phyloP scores from a whole-genome alignment of 768 basidiomycete species.

The Boletus rufocinnamomeus region DNA sequence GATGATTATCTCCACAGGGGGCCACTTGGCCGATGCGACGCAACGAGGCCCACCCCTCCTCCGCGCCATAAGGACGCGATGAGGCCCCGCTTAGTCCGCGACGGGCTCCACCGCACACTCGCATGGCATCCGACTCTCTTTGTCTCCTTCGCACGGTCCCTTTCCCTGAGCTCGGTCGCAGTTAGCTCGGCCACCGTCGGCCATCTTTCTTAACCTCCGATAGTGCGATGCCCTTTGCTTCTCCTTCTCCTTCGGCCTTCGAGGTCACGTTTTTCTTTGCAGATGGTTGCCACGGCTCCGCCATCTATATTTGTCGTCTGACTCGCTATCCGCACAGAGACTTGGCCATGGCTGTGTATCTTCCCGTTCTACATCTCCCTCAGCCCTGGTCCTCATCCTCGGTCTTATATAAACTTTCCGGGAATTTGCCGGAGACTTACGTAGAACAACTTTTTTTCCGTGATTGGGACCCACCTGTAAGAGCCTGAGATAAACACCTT shows the following conservation, averaged over 20 bases:
- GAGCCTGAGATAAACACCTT: background rate
- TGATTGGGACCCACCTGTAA: too few species aligned
- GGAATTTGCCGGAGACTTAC: constrained; percentile 12
- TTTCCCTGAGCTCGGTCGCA: constrained; percentile 6
- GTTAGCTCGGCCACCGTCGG: constrained; percentile 8
- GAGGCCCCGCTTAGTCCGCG: background rate
- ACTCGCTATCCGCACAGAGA: background rate
- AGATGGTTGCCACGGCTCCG: constrained; percentile 1
- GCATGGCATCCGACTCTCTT: background rate
- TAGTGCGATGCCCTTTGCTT: background rate
- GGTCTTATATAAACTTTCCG: background rate
- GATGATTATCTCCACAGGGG: constrained; percentile 21
- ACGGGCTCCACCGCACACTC: background rate
- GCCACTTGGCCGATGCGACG: background rate
- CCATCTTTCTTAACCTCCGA: constrained; percentile 11
- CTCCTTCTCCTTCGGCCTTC: background rate
- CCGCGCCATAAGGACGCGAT: background rate
- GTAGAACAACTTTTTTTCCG: constrained; percentile 14
- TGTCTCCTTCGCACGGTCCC: background rate
- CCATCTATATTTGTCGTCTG: background rate
- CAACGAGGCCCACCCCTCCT: constrained; percentile 5
- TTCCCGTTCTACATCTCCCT: background rate
- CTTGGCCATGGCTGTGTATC: background rate
- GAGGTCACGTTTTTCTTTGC: background rate
- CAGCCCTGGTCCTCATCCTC: background rate